Base-by-base conservation (phyloP, 176 grass and related monocot species). In the Carex parvula region DNA sequence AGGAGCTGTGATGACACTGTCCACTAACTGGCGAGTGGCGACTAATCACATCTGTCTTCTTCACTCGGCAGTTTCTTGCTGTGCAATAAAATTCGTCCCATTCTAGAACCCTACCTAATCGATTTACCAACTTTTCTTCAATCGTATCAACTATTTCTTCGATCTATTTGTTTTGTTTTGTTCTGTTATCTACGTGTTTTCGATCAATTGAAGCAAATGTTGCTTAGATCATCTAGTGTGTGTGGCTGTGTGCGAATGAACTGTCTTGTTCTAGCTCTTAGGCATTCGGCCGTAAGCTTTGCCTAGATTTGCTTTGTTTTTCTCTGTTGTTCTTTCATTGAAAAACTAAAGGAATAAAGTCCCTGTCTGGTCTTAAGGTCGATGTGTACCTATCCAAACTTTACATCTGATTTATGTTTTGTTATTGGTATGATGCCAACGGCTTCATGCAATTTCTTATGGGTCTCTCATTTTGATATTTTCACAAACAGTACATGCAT, bases 111-210 rank as follows among this genome's bases (percentile, higher is more conserved):
- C 29, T 50, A 65, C 42, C 32, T 22, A 64, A 50, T 44, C 57
- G 11, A 46, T 42, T 81, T 48, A 15, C n/a, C 39, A 6, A 30
- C 50, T 48, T 60, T 37, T 60, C 80, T 64, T 64, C 58, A 5
- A 82, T 64, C 71, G 55, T 35, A 82, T 82, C 58, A 82, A 46
- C 60, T 81, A 64, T 81, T 65, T 26, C 0, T 26, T 1, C 26
- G 26, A 26, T 26, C 54, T 39, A 37, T n/a, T 61, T 58, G 30
- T 80, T 56, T 79, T 9, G 15, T 58, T 79, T 7, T 16, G 42
- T 1, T 44, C 41, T 41, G 41, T 58, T 81, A 10, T 59, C 4
- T 17, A 10, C 13, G 11, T n/a, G 1, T 10, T 62, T 81, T 79
- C 9, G 53, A 6, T 79, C 2, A 54, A 79, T 79, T 35, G 32